Percentiles rank a stretch among this genome's conserved stretches.
Evolutionary conservation across 2,329 filamentous ascomycete species (phyloP).

Genomic region (Aspergillus vadensis): DNA sequence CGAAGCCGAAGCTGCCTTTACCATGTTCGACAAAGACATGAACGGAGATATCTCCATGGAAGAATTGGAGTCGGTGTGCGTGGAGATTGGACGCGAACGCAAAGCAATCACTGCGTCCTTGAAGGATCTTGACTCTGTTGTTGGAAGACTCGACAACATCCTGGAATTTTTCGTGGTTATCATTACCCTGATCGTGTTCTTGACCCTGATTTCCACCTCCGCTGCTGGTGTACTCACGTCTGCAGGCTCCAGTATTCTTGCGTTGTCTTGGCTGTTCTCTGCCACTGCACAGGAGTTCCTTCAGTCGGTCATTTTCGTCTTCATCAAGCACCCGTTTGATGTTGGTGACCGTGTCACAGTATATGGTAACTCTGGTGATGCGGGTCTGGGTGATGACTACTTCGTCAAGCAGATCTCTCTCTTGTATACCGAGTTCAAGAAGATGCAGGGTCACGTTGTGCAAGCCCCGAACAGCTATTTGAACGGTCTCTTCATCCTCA

Average conservation of each 20-base stretch:
- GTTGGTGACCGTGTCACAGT: slow-evolving; percentile 90
- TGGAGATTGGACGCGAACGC: slow-evolving; percentile 90
- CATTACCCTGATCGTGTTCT: slow-evolving; percentile 80
- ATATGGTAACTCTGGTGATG: slow-evolving; percentile 84
- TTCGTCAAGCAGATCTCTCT: slow-evolving; percentile 94
- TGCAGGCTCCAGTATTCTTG: slow-evolving; percentile 82
- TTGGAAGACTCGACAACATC: slow-evolving; percentile 83
- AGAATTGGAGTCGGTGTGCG: slow-evolving; percentile 87
- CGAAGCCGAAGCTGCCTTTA: slow-evolving; percentile 84
- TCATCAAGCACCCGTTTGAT: slow-evolving; percentile 96
- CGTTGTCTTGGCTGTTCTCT: slow-evolving; percentile 88
- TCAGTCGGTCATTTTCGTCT: slow-evolving; percentile 92
- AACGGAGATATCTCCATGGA: slow-evolving; percentile 97
- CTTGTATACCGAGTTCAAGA: slow-evolving; percentile 96
- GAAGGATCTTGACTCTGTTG: slow-evolving; percentile 92
- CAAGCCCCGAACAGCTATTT: slow-evolving; percentile 93
- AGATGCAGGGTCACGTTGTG: slow-evolving; percentile 95
- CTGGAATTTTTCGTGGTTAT: slow-evolving; percentile 84
- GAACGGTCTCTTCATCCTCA: slow-evolving; percentile 91
- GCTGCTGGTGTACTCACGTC: slow-evolving; percentile 90
- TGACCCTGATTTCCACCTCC: slow-evolving; percentile 85
- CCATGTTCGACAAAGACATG: slow-evolving; percentile 93
- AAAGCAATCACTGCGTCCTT: slow-evolving; percentile 93
- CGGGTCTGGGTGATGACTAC: slow-evolving; percentile 83
- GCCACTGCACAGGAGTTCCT: slow-evolving; percentile 93